Evolutionary conservation across 2,329 filamentous ascomycete species (phyloP).

Genomic region (Fusarium sp.): DNA sequence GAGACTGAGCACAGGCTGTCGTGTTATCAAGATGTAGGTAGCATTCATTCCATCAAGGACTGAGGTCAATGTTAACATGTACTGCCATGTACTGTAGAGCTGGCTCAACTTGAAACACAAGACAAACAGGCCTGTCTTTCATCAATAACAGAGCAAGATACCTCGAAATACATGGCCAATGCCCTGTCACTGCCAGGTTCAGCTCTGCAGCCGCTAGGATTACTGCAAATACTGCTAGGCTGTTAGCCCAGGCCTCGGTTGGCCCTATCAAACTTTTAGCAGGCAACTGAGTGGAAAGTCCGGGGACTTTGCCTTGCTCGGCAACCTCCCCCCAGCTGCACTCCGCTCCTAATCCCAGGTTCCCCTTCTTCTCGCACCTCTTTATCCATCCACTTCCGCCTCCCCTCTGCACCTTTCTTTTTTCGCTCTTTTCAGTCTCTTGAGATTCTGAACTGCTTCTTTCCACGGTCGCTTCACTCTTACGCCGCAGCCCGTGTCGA

Average conservation of each 20-base stretch:
- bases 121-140: not conserved
- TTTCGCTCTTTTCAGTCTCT: slow-evolving; percentile 25
- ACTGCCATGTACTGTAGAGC: slow-evolving; percentile 15
- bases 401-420: slow-evolving; percentile 23
- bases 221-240: not conserved
- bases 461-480: slow-evolving; percentile 37
- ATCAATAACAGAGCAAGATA: slow-evolving; percentile 6
- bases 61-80: slow-evolving; percentile 7
- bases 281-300: slow-evolving; percentile 26
- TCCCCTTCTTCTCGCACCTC: slow-evolving; percentile 28
- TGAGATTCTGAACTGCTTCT: slow-evolving; percentile 39
- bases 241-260: slow-evolving; percentile 27
- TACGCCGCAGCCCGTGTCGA: slow-evolving; percentile 34
- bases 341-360: slow-evolving; percentile 18
- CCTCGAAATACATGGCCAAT: slow-evolving; percentile 21
- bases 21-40: not conserved
- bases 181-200: slow-evolving; percentile 23
- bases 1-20: slow-evolving; percentile 1
- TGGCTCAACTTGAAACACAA: slow-evolving; percentile 24
- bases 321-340: slow-evolving; percentile 17
- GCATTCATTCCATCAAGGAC: slow-evolving; percentile 13
- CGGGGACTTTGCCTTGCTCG: slow-evolving; percentile 27
- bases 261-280: slow-evolving; percentile 37
- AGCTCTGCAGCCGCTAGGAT: slow-evolving; percentile 26
- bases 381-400: slow-evolving; percentile 29